Conservation (phyloP, 805 yeast species). For the Saccharomycopsis sp. region DNA sequence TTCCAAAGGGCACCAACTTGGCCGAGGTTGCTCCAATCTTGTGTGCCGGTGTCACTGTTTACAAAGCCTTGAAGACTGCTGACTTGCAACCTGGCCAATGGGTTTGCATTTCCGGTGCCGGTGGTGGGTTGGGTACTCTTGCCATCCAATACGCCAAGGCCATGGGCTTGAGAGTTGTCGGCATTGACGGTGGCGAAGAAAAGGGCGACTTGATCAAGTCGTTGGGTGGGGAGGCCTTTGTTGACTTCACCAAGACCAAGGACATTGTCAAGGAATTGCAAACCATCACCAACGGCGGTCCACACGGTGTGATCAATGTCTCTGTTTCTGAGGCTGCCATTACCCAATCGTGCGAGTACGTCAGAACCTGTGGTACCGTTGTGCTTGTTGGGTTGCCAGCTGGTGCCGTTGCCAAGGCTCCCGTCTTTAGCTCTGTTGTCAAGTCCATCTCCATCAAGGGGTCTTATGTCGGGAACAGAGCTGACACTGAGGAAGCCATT, state of each 20-base stretch:
- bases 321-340: slow-evolving; percentile 67
- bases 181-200: slow-evolving; percentile 61
- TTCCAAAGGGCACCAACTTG: slow-evolving; percentile 66
- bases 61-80: slow-evolving; percentile 82
- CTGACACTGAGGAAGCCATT: slow-evolving; percentile 74
- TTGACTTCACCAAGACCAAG: slow-evolving; percentile 49
- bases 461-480: slow-evolving; percentile 84
- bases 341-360: slow-evolving; percentile 49
- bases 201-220: slow-evolving; percentile 45
- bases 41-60: slow-evolving; percentile 88
- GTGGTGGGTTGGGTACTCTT: slow-evolving; percentile 70
- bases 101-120: slow-evolving; percentile 74
- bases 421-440: slow-evolving; percentile 66
- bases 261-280: slow-evolving; percentile 48
- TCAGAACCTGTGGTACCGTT: slow-evolving; percentile 60
- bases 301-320: slow-evolving; percentile 68
- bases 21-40: slow-evolving; percentile 73
- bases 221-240: slow-evolving; percentile 59
- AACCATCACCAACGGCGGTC: slow-evolving; percentile 60
- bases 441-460: slow-evolving; percentile 66
- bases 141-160: slow-evolving; percentile 70
- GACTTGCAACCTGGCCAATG: slow-evolving; percentile 60
- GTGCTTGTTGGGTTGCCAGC: slow-evolving; percentile 74
- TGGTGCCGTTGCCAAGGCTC: slow-evolving; percentile 60
- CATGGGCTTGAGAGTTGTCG: slow-evolving; percentile 66